Percentiles rank a stretch among this genome's conserved stretches.
phyloP scores from a whole-genome alignment of 805 yeast species.

The Yarrowia sp. region DNA sequence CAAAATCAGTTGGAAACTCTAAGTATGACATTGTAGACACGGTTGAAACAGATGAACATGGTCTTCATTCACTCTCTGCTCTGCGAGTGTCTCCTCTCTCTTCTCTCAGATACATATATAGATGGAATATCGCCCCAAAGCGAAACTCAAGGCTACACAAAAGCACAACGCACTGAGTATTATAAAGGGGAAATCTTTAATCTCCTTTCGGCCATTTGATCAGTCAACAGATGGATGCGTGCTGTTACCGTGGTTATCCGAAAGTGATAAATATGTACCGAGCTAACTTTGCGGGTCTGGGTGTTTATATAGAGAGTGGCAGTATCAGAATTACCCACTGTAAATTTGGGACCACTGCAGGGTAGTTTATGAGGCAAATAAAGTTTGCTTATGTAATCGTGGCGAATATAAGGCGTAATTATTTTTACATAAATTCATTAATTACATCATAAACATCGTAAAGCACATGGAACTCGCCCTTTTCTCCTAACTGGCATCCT shows the following conservation, averaged over 20 bases:
- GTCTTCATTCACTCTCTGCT: background rate
- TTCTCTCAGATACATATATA: conserved; percentile 25
- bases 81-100: conserved; percentile 11
- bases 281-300: background rate
- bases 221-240: conserved; percentile 32
- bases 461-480: background rate
- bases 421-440: background rate
- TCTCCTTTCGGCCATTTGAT: conserved; percentile 38
- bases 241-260: conserved; percentile 37
- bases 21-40: conserved; percentile 4
- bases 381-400: conserved; percentile 1
- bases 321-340: background rate
- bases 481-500: background rate
- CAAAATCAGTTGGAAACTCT: too few relatives aligned
- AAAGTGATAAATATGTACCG: conserved; percentile 36
- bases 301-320: conserved; percentile 5
- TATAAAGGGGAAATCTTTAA: conserved; percentile 37
- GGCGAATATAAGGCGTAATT: background rate
- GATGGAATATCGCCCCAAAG: conserved; percentile 36
- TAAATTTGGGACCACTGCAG: background rate
- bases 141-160: conserved; percentile 36
- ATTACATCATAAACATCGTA: background rate
- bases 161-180: conserved; percentile 35
- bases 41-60: background rate
- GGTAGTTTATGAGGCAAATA: background rate